Evolutionary conservation across 345 rosid genomes (phyloP), one percentile per base, ranked within the genome.

Genomic region (Viola odorata): DNA sequence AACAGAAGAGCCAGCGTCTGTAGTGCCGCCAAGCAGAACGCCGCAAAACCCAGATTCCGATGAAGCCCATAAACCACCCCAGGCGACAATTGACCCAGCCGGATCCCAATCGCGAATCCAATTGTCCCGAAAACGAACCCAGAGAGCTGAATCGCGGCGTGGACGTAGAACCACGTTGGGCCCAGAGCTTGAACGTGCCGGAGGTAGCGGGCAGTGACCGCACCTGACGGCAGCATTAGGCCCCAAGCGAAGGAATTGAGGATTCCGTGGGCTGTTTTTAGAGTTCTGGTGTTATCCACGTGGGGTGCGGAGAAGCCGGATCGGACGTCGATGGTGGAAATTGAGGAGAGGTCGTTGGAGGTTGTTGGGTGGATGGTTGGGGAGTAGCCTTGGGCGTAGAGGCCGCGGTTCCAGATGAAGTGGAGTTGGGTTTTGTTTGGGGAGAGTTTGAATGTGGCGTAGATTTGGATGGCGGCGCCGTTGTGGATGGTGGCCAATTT

Each of bases 301-400:
- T 49, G 76, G 10, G 62, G 39, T 2, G 88, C 68, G 2, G 81
- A 53, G 50, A 59, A 57, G 58, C 95, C 97, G 0, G 95, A 88
- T 59, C 82, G 58, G 75, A 90, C 79, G 47, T 94, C 84, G 15
- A 94, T 68, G 17, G 97, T 91, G 45, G 95, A 62, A 55, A 75
- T 72, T 23, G 96, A 92, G 51, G 96, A 88, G 50, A 94, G 89
- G 55, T 90, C 97, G 3, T 68, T 86, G 6, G 89, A 71, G 32
- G 91, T 86, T 0, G 99, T 94, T 2, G 99, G 97, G 55, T 94
- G 99, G 75, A 90, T 90, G 13, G 99, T 82, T 4, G 99, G 99
- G 32, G 99, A 94, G 68, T 94, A 94, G 45, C 97, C 99, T 73
- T 94, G 99, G 10, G 90, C 97, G 11, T 94, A 86, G 0, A 94